A percentile compares a stretch with the other conserved stretches of the same genome.
Conservation (phyloP, 192 early-diverging fungal species). For the Ambispora gerdemannii region DNA sequence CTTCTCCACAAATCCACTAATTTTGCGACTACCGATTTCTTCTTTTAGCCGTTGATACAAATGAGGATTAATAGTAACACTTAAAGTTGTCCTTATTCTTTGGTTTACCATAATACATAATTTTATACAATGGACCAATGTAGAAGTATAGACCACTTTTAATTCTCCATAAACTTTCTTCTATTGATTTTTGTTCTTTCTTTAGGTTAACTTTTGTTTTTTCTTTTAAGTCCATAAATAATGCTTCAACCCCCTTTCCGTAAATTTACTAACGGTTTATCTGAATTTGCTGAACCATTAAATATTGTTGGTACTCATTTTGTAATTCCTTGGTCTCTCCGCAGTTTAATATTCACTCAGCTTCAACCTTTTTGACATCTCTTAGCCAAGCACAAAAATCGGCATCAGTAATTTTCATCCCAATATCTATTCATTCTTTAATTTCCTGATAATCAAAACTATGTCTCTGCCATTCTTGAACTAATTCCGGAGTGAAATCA, state of each 20-base stretch:
- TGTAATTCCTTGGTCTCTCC: not conserved
- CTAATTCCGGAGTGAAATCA: not conserved
- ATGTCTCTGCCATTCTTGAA: not conserved
- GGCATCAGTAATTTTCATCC: not conserved
- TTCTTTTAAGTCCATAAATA: too few species aligned
- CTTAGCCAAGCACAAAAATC: slow-evolving; percentile 1
- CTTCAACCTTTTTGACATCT: not conserved
- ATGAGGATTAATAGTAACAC: slow-evolving; percentile 19
- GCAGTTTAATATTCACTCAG: not conserved
- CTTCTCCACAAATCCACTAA: slow-evolving; percentile 17
- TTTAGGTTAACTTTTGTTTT: too few species aligned
- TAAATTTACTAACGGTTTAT: too few species aligned
- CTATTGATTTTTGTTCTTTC: too few species aligned
- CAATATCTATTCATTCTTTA: slow-evolving; percentile 13
- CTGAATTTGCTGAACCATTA: not conserved
- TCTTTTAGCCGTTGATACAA: slow-evolving; percentile 18
- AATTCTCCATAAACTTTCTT: too few species aligned
- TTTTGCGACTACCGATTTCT: slow-evolving; percentile 13
- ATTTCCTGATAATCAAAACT: not conserved
- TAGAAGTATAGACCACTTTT: too few species aligned
- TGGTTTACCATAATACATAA: slow-evolving; percentile 20
- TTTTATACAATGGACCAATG: slow-evolving; percentile 23
- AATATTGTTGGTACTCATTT: slow-evolving; percentile 3
- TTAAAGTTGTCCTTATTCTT: slow-evolving; percentile 13
- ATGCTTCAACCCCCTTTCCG: too few species aligned